Evolutionary conservation across 805 yeast species (phyloP), one percentile per base, ranked within the genome.

Genomic region (Pichia paraexigua): DNA sequence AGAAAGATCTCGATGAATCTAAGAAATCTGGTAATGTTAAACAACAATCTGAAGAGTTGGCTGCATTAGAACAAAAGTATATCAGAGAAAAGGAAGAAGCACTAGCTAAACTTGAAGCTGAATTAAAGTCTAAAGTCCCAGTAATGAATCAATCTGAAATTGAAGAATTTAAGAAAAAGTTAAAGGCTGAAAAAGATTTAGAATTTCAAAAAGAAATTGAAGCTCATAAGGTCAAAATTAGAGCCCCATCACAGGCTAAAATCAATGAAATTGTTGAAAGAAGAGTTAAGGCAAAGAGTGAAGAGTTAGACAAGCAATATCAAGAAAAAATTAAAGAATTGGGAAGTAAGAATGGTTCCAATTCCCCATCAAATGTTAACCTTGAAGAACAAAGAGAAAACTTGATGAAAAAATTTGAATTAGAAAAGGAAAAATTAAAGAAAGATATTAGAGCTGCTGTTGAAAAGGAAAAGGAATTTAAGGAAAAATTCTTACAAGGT

Each of bases 381-480:
- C 55, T 52, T 37, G 60, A 57, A 25, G 51, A 52, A 35, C 58
- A 58, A 41, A 59, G 60, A 41, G 53, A 54, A 12, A 59, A 60
- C 25, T 53, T 56, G 8, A 55, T 47, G 50, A 57, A 52, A 47
- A 53, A 48, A 54, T 56, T 62, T 43, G 64, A 61, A 27, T 50
- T 52, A 24, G 66, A 60, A 51, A 64, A 64, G 64, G 61, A 69
- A 55, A 68, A 71, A 53, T 70, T 73, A 44, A 71, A 75, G 20
- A 73, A 70, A 32, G 76, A 72, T 45, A 73, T 77, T 3, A 68
- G 78, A 46, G 69, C 71, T 49, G 76, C 78, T 25, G 75, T 79
- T 43, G 77, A 78, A 47, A 78, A 80, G 61, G 82, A 81, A 59
- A 75, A 74, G 46, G 84, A 78, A 53, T 75, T 85, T 64, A 77